Evolutionary conservation across 2,329 filamentous ascomycete genomes (phyloP), one percentile per base, ranked within the genome.

Genomic region (Sporothrix pallida): DNA sequence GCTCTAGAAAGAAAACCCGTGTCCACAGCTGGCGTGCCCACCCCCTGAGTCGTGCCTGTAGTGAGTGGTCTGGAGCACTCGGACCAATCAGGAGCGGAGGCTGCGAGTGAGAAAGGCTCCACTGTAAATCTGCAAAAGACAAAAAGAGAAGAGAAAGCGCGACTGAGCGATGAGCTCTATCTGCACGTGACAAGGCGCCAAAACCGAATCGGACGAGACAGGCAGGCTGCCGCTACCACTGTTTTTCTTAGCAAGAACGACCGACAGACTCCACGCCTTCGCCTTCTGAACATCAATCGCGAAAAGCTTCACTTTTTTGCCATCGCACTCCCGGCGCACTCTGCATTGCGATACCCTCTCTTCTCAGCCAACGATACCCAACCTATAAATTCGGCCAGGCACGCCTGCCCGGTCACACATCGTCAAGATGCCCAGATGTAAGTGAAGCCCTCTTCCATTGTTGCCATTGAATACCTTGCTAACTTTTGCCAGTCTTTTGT

Each of bases 401-500:
- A 23, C 26, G 48, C 8, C 48, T 56, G 46, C 48, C 7, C 23
- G 8, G 37, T 60, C 68, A 23, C 37, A 6, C 37, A 42, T 52
- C 31, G 9, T 50, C 73, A 72, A 31, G 44, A 74, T 74, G 73
- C 70, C 73, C 3, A 69, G 71, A 70, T 74, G 70, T 74, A 63
- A 48, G 73, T 58, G 12, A n/a, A 12, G 23, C 15, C 37, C n/a
- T 46, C 20, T 8, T 2, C 20, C n/a, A 1, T n/a, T 2, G 37
- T 26, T 44, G 17, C 37, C 10, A 37, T 4, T n/a, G 13, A 9
- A 6, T 31, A n/a, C 44, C 10, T 17, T 72, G 69, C 76, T 77
- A 76, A 77, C 76, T 7, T 50, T 31, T 23, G 50, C 37, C 56
- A 78, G 77, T 78, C 65, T 78, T 78, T 26, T 78, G 77, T 78